Conservation (phyloP, 2,329 filamentous ascomycete genomes). For the Colletotrichum sp. region DNA sequence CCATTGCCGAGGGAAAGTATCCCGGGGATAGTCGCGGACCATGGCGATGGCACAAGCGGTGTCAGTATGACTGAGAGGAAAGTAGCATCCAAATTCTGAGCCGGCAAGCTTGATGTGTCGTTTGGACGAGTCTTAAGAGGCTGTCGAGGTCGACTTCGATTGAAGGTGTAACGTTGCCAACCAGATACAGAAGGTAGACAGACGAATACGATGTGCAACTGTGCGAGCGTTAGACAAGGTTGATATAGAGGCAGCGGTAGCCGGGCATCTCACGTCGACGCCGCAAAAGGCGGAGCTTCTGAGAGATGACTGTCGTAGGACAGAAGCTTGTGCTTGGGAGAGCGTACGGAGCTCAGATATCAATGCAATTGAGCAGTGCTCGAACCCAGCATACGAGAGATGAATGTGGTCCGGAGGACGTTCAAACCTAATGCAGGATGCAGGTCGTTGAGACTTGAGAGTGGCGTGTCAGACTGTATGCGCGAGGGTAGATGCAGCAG, state of each 20-base stretch:
- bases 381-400: neutral
- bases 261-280: neutral
- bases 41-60: slow-evolving; percentile 28
- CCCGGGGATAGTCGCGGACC: slow-evolving; percentile 46
- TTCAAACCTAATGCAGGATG: neutral
- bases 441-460: neutral
- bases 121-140: neutral
- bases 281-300: neutral
- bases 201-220: slow-evolving; percentile 18
- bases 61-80: neutral
- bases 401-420: neutral
- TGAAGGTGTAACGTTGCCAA: neutral
- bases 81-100: neutral
- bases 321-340: neutral
- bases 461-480: slow-evolving; percentile 8
- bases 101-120: neutral
- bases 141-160: neutral
- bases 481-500: slow-evolving; percentile 14
- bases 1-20: slow-evolving; percentile 41
- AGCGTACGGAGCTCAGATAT: neutral
- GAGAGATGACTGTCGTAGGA: neutral
- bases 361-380: neutral
- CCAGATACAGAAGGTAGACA: neutral
- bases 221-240: slow-evolving; percentile 2
- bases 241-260: neutral